Evolutionary conservation across 352 stramenopile species (phyloP), one percentile per base, ranked within the genome.

Genomic region (Phytophthora agathidicida): DNA sequence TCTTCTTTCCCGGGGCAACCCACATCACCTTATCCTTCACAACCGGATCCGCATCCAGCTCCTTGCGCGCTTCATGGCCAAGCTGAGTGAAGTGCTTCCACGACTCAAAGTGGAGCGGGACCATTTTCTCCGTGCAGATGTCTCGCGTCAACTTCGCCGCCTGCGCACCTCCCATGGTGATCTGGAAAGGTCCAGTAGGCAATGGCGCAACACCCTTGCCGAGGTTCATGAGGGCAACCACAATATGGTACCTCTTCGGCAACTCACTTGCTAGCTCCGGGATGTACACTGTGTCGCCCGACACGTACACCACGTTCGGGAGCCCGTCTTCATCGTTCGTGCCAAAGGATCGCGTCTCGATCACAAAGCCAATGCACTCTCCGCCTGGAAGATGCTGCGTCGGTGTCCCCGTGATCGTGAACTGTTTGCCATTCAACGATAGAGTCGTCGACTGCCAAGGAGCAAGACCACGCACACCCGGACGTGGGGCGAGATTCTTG

Each of bases 101-200:
- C 38, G 72, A 78, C 43, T 76, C 60, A 20, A 70, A 81, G 58
- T 78, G 72, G 31, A 81, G 36, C 20, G 72, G 71, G 3, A 77
- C 65, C 43, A 80, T 57, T 22, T 69, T 65, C 37, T 65, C 47
- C 0, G 58, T 53, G 10, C 54, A 60, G 17, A 75, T 67, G 41
- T 74, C 69, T 14, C 39, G 55, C 5, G 52, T 46, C 1, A 77
- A 32, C 22, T 67, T 51, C 6, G 64, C 48, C 11, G 47, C 71
- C 33, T 75, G 51, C 45, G 48, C 28, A 1, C 50, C 59, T 35
- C 58, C 45, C 63, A 77, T 74, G 1, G 68, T 81, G 53, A 81
- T 69, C 27, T 77, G 43, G 2, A 66, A 1, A 0, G 50, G 50
- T 1, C 54, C 58, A 1, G 47, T 43, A 1, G 63, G 63, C 30